These are phyloP conservation scores for Fusarium tuaranense DNA, from an alignment of 2,329 filamentous ascomycete species.

Conservation along the genomic window DNA sequence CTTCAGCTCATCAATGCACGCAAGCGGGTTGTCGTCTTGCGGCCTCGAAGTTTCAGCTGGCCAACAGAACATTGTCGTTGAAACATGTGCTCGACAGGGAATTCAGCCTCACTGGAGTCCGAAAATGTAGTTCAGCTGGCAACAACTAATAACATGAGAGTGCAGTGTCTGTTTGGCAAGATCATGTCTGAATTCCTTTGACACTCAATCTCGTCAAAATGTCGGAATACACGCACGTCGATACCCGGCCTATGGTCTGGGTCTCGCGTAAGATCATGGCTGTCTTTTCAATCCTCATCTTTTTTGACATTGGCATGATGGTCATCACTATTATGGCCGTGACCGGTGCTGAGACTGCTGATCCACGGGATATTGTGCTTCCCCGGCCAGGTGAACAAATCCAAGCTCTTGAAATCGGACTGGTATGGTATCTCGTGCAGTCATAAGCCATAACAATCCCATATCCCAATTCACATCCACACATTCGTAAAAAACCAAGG, in stretches of 20 bases:
- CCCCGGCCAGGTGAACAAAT: background rate
- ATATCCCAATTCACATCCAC: too few species aligned
- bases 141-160: background rate
- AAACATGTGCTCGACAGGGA: background rate
- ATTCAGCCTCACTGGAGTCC: background rate
- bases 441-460: too few species aligned
- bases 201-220: background rate
- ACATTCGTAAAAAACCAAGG: too few species aligned
- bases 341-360: background rate
- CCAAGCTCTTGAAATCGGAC: background rate
- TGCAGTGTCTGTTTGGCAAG: background rate
- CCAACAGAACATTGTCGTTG: background rate
- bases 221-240: background rate
- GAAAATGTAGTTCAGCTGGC: background rate
- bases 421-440: background rate
- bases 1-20: background rate
- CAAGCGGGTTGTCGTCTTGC: background rate
- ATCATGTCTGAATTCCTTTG: background rate
- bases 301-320: conserved; percentile 1
- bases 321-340: background rate
- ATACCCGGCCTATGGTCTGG: background rate
- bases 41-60: background rate
- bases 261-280: background rate
- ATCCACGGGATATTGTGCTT: background rate
- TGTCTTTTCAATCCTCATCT: background rate